Base-by-base conservation (phyloP, 176 grass and related monocot genomes). In the Neostapfia colusana region DNA sequence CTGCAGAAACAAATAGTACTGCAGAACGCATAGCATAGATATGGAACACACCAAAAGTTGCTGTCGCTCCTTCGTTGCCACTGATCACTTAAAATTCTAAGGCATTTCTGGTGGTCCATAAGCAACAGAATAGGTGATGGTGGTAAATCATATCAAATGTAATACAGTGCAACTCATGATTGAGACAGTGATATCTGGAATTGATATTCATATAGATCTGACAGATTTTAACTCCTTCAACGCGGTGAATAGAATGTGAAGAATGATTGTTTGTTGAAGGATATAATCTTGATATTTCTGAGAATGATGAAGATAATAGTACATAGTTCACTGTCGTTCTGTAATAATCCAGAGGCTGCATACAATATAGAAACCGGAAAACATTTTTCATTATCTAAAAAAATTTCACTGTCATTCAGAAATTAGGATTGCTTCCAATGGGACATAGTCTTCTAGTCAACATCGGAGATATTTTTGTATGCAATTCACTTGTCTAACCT, bases 21-120 rank as follows among this genome's bases (percentile, higher is more conserved):
- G 68, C 23, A 34, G 23, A 27, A 49, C 74, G 79, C 26, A 56
- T 64, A 24, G 23, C 14, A 53, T 6, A 39, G 34, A n/a, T 50
- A 14, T 49, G 26, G 20, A 42, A 67, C 11, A 27, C 27, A 53
- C 26, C 27, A 74, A 63, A 73, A 74, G 31, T 45, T 56, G 43
- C 54, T 79, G 49, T 74, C 73, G 43, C 20, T 38, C 24, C 28
- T 63, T 63, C 79, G n/a, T 61, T 79, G 24, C 59, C 18, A 58
- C 24, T 35, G 53, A 57, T 42, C 20, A 21, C n/a, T n/a, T 21
- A 8, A 54, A n/a, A 10, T 14, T 20, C 50, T 24, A 31, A 83
- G 23, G 6, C 74, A 82, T 67, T 66, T 66, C 18, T 71, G 34
- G 55, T 84, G 79, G 67, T 41, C 79, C 60, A 87, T 31, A 28